These are phyloP conservation scores for Peziza echinospora DNA, from an alignment of 495 filamentous ascomycete species.

Conservation along the genomic window DNA sequence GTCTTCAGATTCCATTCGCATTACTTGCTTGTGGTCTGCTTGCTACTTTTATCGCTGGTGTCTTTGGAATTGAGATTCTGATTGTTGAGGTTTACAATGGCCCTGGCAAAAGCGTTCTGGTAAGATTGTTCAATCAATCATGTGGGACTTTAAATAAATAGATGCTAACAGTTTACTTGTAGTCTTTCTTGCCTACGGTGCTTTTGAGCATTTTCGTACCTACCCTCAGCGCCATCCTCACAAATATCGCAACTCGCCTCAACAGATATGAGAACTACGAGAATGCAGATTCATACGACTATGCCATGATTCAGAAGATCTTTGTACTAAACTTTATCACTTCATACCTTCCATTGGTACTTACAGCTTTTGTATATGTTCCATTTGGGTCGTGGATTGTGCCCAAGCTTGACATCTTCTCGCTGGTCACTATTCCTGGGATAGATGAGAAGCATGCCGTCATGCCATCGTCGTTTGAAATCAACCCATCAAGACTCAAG, in stretches of 20 bases:
- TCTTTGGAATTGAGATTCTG: constrained; percentile 91
- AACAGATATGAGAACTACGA: constrained; percentile 87
- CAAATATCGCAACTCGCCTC: constrained; percentile 51
- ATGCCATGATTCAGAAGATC: constrained; percentile 66
- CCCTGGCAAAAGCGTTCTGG: constrained; percentile 65
- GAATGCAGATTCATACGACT: constrained; percentile 40
- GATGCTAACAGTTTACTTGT: too few species aligned
- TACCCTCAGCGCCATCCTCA: constrained; percentile 53
- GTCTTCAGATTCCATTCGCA: constrained; percentile 79
- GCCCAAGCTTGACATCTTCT: constrained; percentile 76
- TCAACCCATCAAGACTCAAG: constrained; percentile 63
- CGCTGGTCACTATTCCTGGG: constrained; percentile 41
- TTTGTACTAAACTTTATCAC: constrained; percentile 96
- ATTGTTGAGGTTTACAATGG: constrained; percentile 86
- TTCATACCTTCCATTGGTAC: constrained; percentile 75
- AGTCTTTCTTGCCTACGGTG: constrained; percentile 77
- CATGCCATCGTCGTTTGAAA: constrained; percentile 40
- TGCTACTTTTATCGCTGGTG: constrained; percentile 61
- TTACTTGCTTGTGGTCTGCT: constrained; percentile 44
- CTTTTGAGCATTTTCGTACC: constrained; percentile 66
- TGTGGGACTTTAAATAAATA: too few species aligned
- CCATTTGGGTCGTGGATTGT: constrained; percentile 76
- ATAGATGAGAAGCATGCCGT: constrained; percentile 49
- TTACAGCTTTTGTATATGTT: constrained; percentile 93
- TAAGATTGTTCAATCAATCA: constrained; percentile 22